Evolutionary conservation across 345 rosid species (phyloP).

Genomic region (Boechera divaricarpa): DNA sequence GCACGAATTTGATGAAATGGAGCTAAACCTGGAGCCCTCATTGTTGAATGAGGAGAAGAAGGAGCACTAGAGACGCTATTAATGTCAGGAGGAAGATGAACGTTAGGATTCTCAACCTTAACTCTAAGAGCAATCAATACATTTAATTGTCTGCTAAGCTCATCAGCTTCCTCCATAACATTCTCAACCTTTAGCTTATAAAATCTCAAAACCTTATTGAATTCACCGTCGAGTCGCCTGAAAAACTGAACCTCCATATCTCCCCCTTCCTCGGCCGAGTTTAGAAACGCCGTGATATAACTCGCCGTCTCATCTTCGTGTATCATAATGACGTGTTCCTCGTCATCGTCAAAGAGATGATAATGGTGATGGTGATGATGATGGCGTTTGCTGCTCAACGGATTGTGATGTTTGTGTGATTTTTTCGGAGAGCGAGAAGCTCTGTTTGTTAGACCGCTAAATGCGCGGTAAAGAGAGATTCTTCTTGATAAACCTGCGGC

Average conservation of each 20-base stretch:
- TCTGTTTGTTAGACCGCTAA: slow-evolving; percentile 68
- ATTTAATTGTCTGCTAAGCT: slow-evolving; percentile 73
- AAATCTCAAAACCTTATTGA: slow-evolving; percentile 65
- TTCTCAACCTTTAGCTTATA: slow-evolving; percentile 59
- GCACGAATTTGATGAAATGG: background rate
- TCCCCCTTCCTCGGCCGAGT: slow-evolving; percentile 62
- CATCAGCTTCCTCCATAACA: slow-evolving; percentile 68
- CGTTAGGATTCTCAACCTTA: slow-evolving; percentile 60
- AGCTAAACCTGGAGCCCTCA: slow-evolving; percentile 35
- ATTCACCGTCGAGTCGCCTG: slow-evolving; percentile 65
- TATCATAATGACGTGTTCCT: slow-evolving; percentile 65
- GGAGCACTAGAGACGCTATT: slow-evolving; percentile 31
- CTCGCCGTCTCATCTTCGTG: slow-evolving; percentile 31
- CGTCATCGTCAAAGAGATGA: slow-evolving; percentile 46
- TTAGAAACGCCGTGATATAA: slow-evolving; percentile 59
- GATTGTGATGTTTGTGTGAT: slow-evolving; percentile 31
- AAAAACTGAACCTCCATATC: slow-evolving; percentile 64
- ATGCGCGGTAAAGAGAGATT: slow-evolving; percentile 62
- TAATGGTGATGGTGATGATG: slow-evolving; percentile 29
- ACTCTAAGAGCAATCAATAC: slow-evolving; percentile 77
- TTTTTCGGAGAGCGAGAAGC: slow-evolving; percentile 40
- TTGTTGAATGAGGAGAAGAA: slow-evolving; percentile 39
- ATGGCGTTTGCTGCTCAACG: slow-evolving; percentile 35
- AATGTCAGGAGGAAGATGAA: slow-evolving; percentile 32
- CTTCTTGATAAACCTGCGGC: slow-evolving; percentile 26